A percentile compares a stretch with the other conserved stretches of the same genome.
Conservation (phyloP, 2,329 filamentous ascomycete species). For the Pestalotiopsis fici region DNA sequence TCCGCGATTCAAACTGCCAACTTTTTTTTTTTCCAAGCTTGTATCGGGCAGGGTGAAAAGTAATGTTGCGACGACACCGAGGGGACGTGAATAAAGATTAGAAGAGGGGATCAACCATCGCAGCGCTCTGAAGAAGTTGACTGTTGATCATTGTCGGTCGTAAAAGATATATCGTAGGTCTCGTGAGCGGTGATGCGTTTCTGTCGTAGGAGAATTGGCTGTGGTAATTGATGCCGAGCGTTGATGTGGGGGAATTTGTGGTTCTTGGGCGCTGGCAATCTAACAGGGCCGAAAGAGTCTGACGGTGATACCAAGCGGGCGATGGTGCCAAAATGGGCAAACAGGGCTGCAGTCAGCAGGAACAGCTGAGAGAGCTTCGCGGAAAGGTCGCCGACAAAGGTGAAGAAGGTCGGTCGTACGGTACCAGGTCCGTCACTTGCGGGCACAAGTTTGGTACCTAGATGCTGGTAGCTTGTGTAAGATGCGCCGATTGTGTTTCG, state of each 20-base stretch:
- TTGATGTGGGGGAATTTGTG: constrained; percentile 11
- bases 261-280: neutral
- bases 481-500: neutral
- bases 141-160: constrained; percentile 57
- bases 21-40: neutral
- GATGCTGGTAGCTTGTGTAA: neutral
- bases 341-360: constrained; percentile 25
- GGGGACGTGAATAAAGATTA: constrained; percentile 41
- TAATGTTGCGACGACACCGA: constrained; percentile 17
- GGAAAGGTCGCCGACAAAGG: constrained; percentile 14
- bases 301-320: constrained; percentile 14
- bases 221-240: constrained; percentile 10
- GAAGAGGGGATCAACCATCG: constrained; percentile 55
- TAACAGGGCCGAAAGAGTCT: neutral
- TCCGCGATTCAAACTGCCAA: neutral
- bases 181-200: constrained; percentile 4
- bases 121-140: constrained; percentile 51
- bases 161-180: constrained; percentile 33
- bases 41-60: constrained; percentile 12
- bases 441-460: neutral
- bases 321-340: constrained; percentile 16
- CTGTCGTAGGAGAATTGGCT: constrained; percentile 16
- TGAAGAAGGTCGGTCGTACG: constrained; percentile 15
- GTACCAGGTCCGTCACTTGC: constrained; percentile 4
- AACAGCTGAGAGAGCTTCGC: constrained; percentile 16